Conservation (phyloP, 2,329 filamentous ascomycete species). For the Dothidotthia symphoricarpi region DNA sequence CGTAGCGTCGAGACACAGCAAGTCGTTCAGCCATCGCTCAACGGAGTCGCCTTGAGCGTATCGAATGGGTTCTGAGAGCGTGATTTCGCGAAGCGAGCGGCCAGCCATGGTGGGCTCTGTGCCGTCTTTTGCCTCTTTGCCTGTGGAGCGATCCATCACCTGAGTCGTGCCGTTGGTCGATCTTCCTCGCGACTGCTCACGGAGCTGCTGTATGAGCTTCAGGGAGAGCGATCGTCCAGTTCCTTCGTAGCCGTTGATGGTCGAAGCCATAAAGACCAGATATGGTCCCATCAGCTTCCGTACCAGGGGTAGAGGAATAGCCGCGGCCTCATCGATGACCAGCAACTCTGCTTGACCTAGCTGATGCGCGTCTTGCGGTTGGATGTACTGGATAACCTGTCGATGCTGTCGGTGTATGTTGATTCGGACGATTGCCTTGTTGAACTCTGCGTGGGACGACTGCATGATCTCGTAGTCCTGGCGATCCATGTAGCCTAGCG, state of each 20-base stretch:
- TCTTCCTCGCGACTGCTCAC: conserved; percentile 79
- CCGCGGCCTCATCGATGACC: conserved; percentile 96
- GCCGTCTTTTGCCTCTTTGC: conserved; percentile 56
- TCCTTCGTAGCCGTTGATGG: conserved; percentile 97
- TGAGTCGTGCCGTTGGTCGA: conserved; percentile 57
- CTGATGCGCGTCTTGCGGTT: conserved; percentile 92
- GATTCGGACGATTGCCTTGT: conserved; percentile 96
- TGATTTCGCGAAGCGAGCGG: conserved; percentile 85
- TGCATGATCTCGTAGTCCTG: conserved; percentile 98
- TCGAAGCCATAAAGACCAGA: conserved; percentile 98
- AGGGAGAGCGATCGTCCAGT: conserved; percentile 91
- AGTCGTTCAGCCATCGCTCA: conserved; percentile 92
- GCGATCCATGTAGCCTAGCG: conserved; percentile 89
- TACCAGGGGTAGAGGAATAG: conserved; percentile 89
- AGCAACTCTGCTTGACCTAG: conserved; percentile 91
- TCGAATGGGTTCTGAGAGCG: conserved; percentile 87
- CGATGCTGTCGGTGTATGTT: conserved; percentile 93
- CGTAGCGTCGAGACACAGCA: conserved; percentile 91
- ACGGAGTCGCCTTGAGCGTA: conserved; percentile 88
- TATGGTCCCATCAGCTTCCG: conserved; percentile 95
- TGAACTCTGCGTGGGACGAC: conserved; percentile 96
- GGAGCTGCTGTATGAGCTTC: conserved; percentile 94
- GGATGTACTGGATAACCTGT: conserved; percentile 98
- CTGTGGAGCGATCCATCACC: conserved; percentile 75
- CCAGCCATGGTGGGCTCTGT: conserved; percentile 50